Conservation (phyloP, 2,329 filamentous ascomycete genomes). For the Epichloe hybrida region DNA sequence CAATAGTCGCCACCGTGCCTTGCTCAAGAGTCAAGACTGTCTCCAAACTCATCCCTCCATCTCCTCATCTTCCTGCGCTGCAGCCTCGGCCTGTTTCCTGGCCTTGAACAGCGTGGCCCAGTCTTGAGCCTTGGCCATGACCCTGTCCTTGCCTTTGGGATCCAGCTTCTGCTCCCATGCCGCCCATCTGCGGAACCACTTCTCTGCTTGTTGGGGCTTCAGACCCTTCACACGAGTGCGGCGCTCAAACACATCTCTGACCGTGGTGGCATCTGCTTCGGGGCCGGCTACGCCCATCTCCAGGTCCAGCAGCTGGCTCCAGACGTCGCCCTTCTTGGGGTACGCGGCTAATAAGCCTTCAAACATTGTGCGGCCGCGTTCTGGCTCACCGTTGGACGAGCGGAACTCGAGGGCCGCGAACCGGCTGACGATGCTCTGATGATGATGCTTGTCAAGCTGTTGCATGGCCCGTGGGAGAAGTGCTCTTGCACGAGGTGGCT, state of each 20-base stretch:
- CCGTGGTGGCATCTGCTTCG: conserved; percentile 38
- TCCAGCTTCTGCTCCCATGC: conserved; percentile 72
- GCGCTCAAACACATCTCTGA: conserved; percentile 71
- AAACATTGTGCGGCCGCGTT: conserved; percentile 89
- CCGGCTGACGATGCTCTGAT: conserved; percentile 59
- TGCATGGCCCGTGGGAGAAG: conserved; percentile 76
- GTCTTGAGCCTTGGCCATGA: conserved; percentile 57
- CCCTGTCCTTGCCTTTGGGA: conserved; percentile 51
- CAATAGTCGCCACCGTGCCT: too few relatives aligned
- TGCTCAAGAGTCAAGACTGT: too few relatives aligned
- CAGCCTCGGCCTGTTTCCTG: conserved; percentile 26
- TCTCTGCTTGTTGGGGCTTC: conserved; percentile 71
- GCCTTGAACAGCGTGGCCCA: conserved; percentile 47
- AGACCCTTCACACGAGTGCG: conserved; percentile 55
- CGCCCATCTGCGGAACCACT: conserved; percentile 85
- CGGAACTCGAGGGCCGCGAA: conserved; percentile 90
- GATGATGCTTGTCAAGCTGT: conserved; percentile 56
- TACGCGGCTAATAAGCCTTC: conserved; percentile 73
- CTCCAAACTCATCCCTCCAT: conserved; percentile 4
- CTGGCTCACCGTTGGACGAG: conserved; percentile 66
- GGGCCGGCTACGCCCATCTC: conserved; percentile 50
- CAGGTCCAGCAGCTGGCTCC: conserved; percentile 83
- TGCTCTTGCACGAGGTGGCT: conserved; percentile 60
- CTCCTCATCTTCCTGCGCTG: conserved; percentile 20
- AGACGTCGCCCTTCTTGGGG: conserved; percentile 82